Evolutionary conservation across 176 grass and related monocot species (phyloP).

Genomic region (Oryza coarctata): DNA sequence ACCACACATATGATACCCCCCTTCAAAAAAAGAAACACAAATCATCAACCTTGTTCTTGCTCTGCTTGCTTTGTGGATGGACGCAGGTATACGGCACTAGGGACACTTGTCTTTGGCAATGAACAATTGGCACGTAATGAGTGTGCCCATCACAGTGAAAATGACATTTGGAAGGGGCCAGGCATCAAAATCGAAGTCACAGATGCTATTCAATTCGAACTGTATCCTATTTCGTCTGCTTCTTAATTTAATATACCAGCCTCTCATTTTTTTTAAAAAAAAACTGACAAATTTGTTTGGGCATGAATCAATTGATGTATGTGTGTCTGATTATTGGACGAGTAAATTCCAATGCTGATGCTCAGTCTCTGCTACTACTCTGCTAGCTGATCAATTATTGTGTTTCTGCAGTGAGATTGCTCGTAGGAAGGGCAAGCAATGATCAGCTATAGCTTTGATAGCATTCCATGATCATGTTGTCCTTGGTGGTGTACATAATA

Average conservation of each 20-base stretch:
- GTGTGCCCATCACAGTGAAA: neutral
- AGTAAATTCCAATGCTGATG: neutral
- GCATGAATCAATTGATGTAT: neutral
- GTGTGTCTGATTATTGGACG: neutral
- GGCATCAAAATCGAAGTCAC: neutral
- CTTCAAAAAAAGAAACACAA: too few species aligned
- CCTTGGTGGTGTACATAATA: neutral
- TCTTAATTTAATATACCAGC: neutral
- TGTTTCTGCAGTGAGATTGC: neutral
- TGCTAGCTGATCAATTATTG: neutral
- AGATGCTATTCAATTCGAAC: neutral
- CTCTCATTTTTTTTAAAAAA: neutral
- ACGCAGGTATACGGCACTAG: neutral
- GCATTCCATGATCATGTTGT: neutral
- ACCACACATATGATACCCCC: too few species aligned
- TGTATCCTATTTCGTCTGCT: constrained; percentile 9
- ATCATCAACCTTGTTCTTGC: neutral
- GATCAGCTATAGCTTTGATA: neutral
- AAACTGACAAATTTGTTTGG: neutral
- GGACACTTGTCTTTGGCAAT: neutral
- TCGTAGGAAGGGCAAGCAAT: neutral
- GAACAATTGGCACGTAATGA: constrained; percentile 13
- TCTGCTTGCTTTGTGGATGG: neutral
- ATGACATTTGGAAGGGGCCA: neutral
- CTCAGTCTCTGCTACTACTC: neutral